Base-by-base conservation (phyloP, 2,329 filamentous ascomycete species). In the Diaporthe citriasiana region DNA sequence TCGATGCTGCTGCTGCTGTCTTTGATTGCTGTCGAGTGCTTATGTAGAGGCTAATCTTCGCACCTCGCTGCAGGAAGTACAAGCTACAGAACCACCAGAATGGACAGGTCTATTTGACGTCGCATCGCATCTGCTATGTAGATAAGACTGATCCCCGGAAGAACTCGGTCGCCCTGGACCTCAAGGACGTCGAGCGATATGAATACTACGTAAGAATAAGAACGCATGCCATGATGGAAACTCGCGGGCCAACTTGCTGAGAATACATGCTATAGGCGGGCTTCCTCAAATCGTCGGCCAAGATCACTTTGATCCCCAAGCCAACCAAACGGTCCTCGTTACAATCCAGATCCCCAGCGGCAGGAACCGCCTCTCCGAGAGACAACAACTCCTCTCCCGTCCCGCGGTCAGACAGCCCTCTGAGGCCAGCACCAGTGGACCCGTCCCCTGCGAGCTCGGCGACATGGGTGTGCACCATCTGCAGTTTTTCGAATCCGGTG, bases 401-500 rank as follows among this genome's bases (percentile, higher is more conserved):
- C 13, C 81, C 83, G 53, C 82, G 85, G 51, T 77, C 83, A 33
- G 85, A 87, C 47, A 84, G 83, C 56, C 81, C 83, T 3, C 84
- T 86, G 75, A 82, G 87, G 73, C 79, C 83, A 53, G 80, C 85
- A 79, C 77, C 84, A 78, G 73, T 83, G 84, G 85, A 87, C 22
- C 85, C 89, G 42, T 78, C 86, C 1, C 83, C 88, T 19, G 82
- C 86, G 19, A 89, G 87, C 77, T 89, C 87, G 74, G 94, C 94
- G 8, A 98, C 95, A 5, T 98, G 96, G 96, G 92, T 98, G 27
- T 98, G 96, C 84, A 93, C 94, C 1, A 98, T 98, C 79, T 98
- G 96, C 87, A 96, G 94, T 78, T 97, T 97, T 81, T 96, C 95
- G 13, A 98, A 98, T 79, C 93, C 94, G 0, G 92, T 98, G 1